These are phyloP conservation scores for Aspergillus brunneoviolaceus DNA, from an alignment of 2,329 filamentous ascomycete species.

Conservation along the genomic window DNA sequence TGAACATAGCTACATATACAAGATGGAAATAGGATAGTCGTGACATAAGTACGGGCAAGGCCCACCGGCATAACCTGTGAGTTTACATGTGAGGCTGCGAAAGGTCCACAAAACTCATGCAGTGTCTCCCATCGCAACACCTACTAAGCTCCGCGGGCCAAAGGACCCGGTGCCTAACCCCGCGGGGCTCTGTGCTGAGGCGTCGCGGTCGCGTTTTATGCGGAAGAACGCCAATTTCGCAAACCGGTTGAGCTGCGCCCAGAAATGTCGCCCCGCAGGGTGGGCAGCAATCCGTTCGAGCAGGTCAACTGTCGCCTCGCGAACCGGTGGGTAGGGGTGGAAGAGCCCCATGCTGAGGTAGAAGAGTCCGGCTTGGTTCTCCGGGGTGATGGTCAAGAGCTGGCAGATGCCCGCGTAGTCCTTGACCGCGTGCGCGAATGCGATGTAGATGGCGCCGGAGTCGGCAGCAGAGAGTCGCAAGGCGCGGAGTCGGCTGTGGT, in stretches of 20 bases:
- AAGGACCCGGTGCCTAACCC: conserved; percentile 24
- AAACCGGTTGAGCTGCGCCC: conserved; percentile 80
- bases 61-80: not conserved
- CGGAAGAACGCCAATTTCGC: conserved; percentile 82
- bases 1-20: not conserved
- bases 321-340: conserved; percentile 79
- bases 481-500: conserved; percentile 85
- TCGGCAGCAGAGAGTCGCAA: conserved; percentile 74
- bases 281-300: conserved; percentile 81
- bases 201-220: conserved; percentile 64
- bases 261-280: conserved; percentile 91
- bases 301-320: conserved; percentile 73
- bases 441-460: conserved; percentile 80
- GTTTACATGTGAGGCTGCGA: not conserved
- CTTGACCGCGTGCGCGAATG: conserved; percentile 71
- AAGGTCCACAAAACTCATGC: not conserved
- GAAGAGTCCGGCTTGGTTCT: conserved; percentile 84
- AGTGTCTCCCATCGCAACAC: conserved; percentile 35
- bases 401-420: conserved; percentile 85
- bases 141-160: conserved; percentile 37
- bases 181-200: conserved; percentile 24
- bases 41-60: not conserved
- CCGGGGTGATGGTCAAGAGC: conserved; percentile 76
- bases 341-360: conserved; percentile 89
- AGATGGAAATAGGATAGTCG: not conserved